Base-by-base conservation (phyloP, 164 flowering plant species). In the Umbellularia californica region DNA sequence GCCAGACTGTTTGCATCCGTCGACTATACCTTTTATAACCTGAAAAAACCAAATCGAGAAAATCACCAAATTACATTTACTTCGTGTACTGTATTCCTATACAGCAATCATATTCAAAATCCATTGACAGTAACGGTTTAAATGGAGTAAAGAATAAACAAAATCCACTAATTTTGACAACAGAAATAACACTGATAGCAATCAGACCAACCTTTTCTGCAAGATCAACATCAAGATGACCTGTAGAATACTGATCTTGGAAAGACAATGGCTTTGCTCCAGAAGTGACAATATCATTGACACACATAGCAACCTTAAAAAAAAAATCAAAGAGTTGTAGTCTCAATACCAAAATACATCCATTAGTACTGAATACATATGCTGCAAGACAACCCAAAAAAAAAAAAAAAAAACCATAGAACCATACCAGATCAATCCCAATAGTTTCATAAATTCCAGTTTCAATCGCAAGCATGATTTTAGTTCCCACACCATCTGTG, bases 401-500 rank as follows among this genome's bases (percentile, higher is more conserved):
- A 41, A 41, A 41, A 55, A 15, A 4, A 55, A 55, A 14, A 55
- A 3, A 55, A 55, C 2, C 17, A 5, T 55, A 3, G 65, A 27
- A 52, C 17, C 33, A 71, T 85, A 95, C 99, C 96, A 95, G 82
- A 82, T 95, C 99, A 84, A 95, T 92, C 69, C 99, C 99, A 77
- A 95, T 93, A 20, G 99, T 95, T 1, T 90, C 95, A 78, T 95
- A 98, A 35, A 93, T 92, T 70, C 94, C 97, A 70, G 96, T 92
- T 81, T 93, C 97, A 84, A 93, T 93, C 14, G 99, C 99, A 72
- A 95, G 91, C 85, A 92, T 90, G 24, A 95, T 88, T 76, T 95
- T 95, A 28, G 99, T 95, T 70, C 99, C 99, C 23, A 93, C 99
- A 70, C 99, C 99, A 87, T 95, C 99, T 13, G 99, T 93, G 24